These are phyloP conservation scores for Talaromyces nanjingensis DNA, from an alignment of 495 filamentous ascomycete genomes.

Conservation along the genomic window DNA sequence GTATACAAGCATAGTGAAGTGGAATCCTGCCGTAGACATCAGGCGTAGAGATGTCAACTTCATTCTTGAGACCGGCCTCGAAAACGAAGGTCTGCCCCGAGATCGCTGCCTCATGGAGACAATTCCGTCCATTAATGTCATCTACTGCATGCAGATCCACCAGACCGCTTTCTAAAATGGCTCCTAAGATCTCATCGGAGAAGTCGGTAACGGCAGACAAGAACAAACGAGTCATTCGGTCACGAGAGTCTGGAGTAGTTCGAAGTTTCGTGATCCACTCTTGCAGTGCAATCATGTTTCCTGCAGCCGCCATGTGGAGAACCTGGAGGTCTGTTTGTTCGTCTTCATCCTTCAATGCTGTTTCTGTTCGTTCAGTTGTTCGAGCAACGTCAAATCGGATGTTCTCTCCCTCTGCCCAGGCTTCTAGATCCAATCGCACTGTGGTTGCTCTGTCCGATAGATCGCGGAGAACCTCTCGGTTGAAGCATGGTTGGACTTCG, in stretches of 20 bases:
- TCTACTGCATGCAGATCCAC: conserved; percentile 86
- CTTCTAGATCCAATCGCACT: conserved; percentile 82
- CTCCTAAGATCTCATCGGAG: conserved; percentile 65
- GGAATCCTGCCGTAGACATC: conserved; percentile 95
- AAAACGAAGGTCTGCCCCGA: conserved; percentile 76
- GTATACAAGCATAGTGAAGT: conserved; percentile 93
- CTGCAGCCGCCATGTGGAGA: conserved; percentile 75
- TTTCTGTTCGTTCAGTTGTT: conserved; percentile 53
- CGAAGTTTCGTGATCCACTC: conserved; percentile 56
- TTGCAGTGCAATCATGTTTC: conserved; percentile 55
- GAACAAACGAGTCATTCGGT: conserved; percentile 81
- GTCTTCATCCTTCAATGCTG: conserved; percentile 63
- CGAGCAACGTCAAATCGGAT: conserved; percentile 65
- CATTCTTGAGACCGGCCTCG: conserved; percentile 58
- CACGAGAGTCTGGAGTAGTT: conserved; percentile 49
- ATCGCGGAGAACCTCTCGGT: conserved; percentile 90
- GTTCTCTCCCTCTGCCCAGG: conserved; percentile 94
- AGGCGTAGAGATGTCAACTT: conserved; percentile 66
- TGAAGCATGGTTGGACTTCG: conserved; percentile 97
- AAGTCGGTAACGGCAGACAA: conserved; percentile 79
- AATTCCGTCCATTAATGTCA: conserved; percentile 95
- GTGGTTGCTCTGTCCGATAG: conserved; percentile 94
- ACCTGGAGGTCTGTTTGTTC: conserved; percentile 81
- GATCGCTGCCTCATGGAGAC: conserved; percentile 89
- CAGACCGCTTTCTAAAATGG: conserved; percentile 70